Conservation (phyloP, 768 basidiomycete genomes). For the Agaricus subrufescens region DNA sequence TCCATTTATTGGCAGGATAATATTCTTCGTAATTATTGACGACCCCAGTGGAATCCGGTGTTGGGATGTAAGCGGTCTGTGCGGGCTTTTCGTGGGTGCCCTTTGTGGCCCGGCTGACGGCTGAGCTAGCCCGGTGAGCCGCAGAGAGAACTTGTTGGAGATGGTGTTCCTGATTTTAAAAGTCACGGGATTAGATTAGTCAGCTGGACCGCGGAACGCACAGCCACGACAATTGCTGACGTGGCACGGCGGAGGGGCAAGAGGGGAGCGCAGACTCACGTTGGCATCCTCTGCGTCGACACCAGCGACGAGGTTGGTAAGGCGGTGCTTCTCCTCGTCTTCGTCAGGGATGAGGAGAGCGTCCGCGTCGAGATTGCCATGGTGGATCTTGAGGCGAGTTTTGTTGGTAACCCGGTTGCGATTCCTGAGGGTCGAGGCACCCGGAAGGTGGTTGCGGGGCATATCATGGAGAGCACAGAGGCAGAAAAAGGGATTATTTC, state of each 20-base stretch:
- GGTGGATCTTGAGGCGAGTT: slow-evolving; percentile 80
- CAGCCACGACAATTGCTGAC: slow-evolving; percentile 39
- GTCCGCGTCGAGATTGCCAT: slow-evolving; percentile 79
- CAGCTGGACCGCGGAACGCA: slow-evolving; percentile 47
- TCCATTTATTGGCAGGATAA: slow-evolving; percentile 68
- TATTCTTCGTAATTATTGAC: slow-evolving; percentile 75
- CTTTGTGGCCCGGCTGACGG: slow-evolving; percentile 15
- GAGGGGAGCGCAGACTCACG: slow-evolving; percentile 49
- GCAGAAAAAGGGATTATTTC: slow-evolving; percentile 16
- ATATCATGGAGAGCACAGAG: slow-evolving; percentile 68
- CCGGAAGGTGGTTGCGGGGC: slow-evolving; percentile 78
- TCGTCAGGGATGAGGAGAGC: slow-evolving; percentile 80
- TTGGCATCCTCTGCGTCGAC: slow-evolving; percentile 93
- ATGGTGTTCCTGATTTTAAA: slow-evolving; percentile 44
- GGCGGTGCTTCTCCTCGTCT: slow-evolving; percentile 77
- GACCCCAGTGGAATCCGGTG: slow-evolving; percentile 82
- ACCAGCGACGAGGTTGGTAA: slow-evolving; percentile 72
- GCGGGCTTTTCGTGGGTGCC: slow-evolving; percentile 30
- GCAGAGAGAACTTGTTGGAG: slow-evolving; percentile 47
- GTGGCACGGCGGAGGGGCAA: slow-evolving; percentile 29
- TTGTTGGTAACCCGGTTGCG: slow-evolving; percentile 92
- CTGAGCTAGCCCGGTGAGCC: slow-evolving; percentile 25
- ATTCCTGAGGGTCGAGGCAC: slow-evolving; percentile 75
- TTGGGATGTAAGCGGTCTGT: slow-evolving; percentile 80
- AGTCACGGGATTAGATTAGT: slow-evolving; percentile 34